Evolutionary conservation across 306 rosid species (phyloP), one percentile per base, ranked within the genome.

Genomic region (Coriaria nepalensis): DNA sequence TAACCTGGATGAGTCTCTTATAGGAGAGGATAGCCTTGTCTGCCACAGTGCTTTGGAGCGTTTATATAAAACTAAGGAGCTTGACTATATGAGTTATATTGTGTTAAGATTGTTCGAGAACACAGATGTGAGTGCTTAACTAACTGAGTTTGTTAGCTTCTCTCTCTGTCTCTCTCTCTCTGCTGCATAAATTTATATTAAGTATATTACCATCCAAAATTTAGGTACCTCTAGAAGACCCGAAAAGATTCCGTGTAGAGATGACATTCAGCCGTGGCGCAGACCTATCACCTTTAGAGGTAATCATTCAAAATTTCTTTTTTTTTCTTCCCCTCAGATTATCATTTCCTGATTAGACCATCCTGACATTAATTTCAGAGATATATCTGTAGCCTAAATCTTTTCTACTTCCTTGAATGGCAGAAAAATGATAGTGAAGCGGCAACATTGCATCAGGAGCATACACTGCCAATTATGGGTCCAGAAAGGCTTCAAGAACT

Each of bases 191-290:
- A 10, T 13, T 0, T 5, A 10, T n/a, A 4, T 42, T 42, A 52
- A 70, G 67, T 48, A 8, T 35, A 43, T 61, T 57, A 46, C 43
- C 63, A 78, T 56, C 45, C 52, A 56, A 68, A 60, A 62, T 48
- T 70, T 83, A 90, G 98, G 95, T 85, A 47, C 65, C 85, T 51
- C 63, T 82, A 59, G 95, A 90, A 64, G 95, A 90, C 67, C 85
- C 98, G 34, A 73, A 62, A 73, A 71, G 79, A 72, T 85, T 74
- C 66, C 94, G 95, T 12, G 53, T 90, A 41, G 98, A 90, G 66
- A 55, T 90, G 78, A 79, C 95, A 36, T 90, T 73, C 51, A 90
- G 98, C 71, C 92, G 95, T 20, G 98, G 98, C 48, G 95, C 98
- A 11, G 98, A 90, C 75, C 76, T 90, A 60, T 81, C 86, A 45